These are phyloP conservation scores for Apophysomyces elegans DNA, from an alignment of 371 early-diverging fungal species.

Conservation along the genomic window DNA sequence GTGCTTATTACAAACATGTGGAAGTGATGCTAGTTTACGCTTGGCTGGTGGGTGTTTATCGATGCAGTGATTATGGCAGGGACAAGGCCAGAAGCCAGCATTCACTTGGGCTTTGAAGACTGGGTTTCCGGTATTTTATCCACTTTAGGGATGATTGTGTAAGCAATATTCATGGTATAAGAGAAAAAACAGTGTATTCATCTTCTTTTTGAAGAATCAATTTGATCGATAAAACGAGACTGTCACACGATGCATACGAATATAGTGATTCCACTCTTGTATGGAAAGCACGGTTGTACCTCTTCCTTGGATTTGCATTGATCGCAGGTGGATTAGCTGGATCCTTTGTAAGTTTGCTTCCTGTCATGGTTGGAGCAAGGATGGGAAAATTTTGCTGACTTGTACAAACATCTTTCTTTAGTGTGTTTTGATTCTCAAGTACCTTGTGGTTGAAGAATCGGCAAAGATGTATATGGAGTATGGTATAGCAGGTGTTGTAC, in stretches of 20 bases:
- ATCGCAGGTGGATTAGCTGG: slow-evolving; percentile 82
- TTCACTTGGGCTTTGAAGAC: slow-evolving; percentile 73
- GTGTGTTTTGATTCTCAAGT: slow-evolving; percentile 77
- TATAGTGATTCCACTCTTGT: slow-evolving; percentile 54
- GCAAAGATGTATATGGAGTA: slow-evolving; percentile 66
- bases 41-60: slow-evolving; percentile 88
- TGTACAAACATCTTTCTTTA: slow-evolving; percentile 19
- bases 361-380: neutral
- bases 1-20: slow-evolving; percentile 8
- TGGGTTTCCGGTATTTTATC: slow-evolving; percentile 81
- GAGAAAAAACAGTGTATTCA: too few species aligned
- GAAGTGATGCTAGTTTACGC: slow-evolving; percentile 60
- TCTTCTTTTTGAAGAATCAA: slow-evolving; percentile 45
- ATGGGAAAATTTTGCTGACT: slow-evolving; percentile 4
- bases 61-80: slow-evolving; percentile 66
- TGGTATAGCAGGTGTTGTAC: slow-evolving; percentile 70
- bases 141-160: slow-evolving; percentile 81
- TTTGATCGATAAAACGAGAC: slow-evolving; percentile 57
- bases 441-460: slow-evolving; percentile 60
- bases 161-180: slow-evolving; percentile 23
- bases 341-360: slow-evolving; percentile 59
- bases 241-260: slow-evolving; percentile 59
- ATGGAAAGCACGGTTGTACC: slow-evolving; percentile 72
- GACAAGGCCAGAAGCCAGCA: slow-evolving; percentile 26
- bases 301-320: slow-evolving; percentile 81